Evolutionary conservation across 2,329 filamentous ascomycete species (phyloP), one percentile per base, ranked within the genome.

Genomic region (Hortaea sp.): DNA sequence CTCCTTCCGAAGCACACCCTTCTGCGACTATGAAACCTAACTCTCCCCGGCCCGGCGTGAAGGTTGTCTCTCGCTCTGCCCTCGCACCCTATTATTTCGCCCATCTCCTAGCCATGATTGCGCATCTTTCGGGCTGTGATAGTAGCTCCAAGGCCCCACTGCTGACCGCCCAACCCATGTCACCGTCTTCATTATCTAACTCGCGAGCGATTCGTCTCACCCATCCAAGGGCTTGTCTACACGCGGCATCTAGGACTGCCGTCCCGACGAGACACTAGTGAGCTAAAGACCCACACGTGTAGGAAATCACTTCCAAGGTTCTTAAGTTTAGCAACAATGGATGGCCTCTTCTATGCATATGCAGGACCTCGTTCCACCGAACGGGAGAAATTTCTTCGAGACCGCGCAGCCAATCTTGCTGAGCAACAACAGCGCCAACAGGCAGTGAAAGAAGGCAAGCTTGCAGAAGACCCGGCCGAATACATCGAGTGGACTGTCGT

Each of bases 271-370:
- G 20, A 20, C 20, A 20, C 20, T 20, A 20, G 20, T 20, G 20
- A 20, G 20, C 20, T 20, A 20, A 20, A 20, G 20, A 20, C 20
- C 20, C 20, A 20, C 20, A 44, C 42, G 40, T 42, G 27, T 11
- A 28, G 7, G 40, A 42, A 42, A 32, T 44, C 37, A 39, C 13
- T 35, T 12, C 9, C n/a, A 12, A 20, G 20, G 20, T 20, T 20
- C 20, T 35, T 35, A 35, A 9, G 32, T 35, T 9, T 34, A n/a
- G 12, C 39, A 27, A 39, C n/a, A 34, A 47, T 47, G 42, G 43
- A 47, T 29, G 52, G 50, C 9, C 40, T 51, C 32, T 46, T 54
- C 42, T 57, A 51, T 46, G 52, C 51, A 39, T 53, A 56, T 44
- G 28, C 46, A 9, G 43, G 37, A 44, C 47, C 54, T n/a, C 45